Evolutionary conservation across 2,329 filamentous ascomycete species (phyloP), one percentile per base, ranked within the genome.

Genomic region (Diaporthe nobilis): DNA sequence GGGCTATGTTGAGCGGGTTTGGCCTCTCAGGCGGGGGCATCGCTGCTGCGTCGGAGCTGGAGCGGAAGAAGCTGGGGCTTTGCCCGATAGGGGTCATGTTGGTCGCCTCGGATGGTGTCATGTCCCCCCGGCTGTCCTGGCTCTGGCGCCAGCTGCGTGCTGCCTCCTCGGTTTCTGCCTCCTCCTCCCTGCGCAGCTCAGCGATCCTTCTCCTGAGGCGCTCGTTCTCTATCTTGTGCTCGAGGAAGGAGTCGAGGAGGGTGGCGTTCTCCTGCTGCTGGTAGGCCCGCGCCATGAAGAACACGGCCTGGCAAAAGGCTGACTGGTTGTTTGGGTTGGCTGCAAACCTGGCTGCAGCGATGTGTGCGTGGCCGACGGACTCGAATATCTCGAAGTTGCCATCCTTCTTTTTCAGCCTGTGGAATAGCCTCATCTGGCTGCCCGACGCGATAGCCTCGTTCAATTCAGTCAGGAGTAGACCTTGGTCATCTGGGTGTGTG

Each of bases 191-290:
- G 79, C 94, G 94, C 73, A 98, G 87, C 84, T 97, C 95, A 25
- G 93, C 92, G 77, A 98, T 98, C 58, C 95, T 92, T 80, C 95
- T 94, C 80, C 92, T 92, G 67, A 98, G 85, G 6, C 96, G 91
- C 85, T 98, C 95, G 81, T 98, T 98, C 83, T 98, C 96, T 73
- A 98, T 96, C 85, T 98, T 98, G 86, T 98, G 96, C 83, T 98
- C 96, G 39, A 98, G 88, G 81, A 98, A 98, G 0, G 95, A 97
- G 85, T 98, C 96, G 28, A 98, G 88, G 15, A 98, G 88, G 4
- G 91, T 91, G 1, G 95, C 93, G 81, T 96, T 98, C 85, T 94
- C 96, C 42, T 94, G 97, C 7, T 95, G 95, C 7, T 95, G 95
- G 83, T 98, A 98, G 1, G 94, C 94, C 28, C 96, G 91, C 12